phyloP scores from a whole-genome alignment of 1,139 yeast genomes.

The Arxiozyma telluris region DNA sequence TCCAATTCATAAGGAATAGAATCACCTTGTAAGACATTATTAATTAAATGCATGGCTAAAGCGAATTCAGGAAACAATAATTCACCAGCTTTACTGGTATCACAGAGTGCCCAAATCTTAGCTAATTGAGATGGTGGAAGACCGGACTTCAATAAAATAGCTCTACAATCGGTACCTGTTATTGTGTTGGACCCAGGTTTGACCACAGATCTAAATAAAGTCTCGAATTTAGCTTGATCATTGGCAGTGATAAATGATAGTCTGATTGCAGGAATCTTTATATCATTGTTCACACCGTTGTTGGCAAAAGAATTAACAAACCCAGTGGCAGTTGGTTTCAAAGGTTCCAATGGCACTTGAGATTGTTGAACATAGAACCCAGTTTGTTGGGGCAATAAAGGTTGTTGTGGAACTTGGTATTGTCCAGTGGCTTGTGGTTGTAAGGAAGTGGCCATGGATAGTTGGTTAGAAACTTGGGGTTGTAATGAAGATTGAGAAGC shows the following conservation, averaged over 20 bases:
- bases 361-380: conserved; percentile 31
- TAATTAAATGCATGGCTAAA: conserved; percentile 81
- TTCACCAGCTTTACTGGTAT: conserved; percentile 76
- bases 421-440: conserved; percentile 16
- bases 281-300: conserved; percentile 32
- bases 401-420: conserved; percentile 6
- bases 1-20: conserved; percentile 68
- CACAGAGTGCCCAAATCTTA: conserved; percentile 84
- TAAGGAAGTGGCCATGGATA: conserved; percentile 13
- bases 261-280: conserved; percentile 58
- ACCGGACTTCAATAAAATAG: conserved; percentile 72
- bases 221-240: conserved; percentile 81
- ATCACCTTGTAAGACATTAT: conserved; percentile 67
- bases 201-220: conserved; percentile 68
- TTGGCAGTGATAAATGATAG: conserved; percentile 75
- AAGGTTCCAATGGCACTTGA: conserved; percentile 29
- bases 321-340: conserved; percentile 33
- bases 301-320: conserved; percentile 32
- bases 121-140: conserved; percentile 69
- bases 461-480: conserved; percentile 9
- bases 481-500: conserved; percentile 13
- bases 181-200: conserved; percentile 71
- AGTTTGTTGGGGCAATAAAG: conserved; percentile 29
- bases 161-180: conserved; percentile 69
- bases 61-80: conserved; percentile 92